Conservation (phyloP, 2,329 filamentous ascomycete genomes). For the Paraconiothyrium brasiliense region DNA sequence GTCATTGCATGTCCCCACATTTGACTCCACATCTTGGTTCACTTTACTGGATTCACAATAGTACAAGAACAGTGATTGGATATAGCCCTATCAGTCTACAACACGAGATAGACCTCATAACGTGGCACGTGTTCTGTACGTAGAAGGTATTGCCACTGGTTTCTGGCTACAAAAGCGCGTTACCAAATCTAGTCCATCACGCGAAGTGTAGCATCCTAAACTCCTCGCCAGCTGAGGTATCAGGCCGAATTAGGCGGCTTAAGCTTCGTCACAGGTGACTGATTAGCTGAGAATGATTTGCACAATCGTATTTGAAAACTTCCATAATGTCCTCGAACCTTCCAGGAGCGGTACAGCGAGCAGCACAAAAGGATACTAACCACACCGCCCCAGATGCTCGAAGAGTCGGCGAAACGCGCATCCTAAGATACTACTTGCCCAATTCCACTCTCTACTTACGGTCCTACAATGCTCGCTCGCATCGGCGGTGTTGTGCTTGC, state of each 20-base stretch:
- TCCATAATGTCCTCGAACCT: constrained; percentile 46
- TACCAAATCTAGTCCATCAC: not conserved
- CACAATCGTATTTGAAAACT: constrained; percentile 38
- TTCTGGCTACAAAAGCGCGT: constrained; percentile 48
- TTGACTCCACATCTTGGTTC: not conserved
- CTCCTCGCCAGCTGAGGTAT: constrained; percentile 36
- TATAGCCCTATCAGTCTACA: constrained; percentile 34
- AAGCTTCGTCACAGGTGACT: constrained; percentile 55
- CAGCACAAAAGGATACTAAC: constrained; percentile 22
- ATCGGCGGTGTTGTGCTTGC: constrained; percentile 57
- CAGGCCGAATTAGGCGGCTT: constrained; percentile 48
- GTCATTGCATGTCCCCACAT: not conserved
- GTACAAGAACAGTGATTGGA: constrained; percentile 4
- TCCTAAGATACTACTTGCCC: constrained; percentile 49
- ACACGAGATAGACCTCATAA: constrained; percentile 38
- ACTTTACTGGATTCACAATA: not conserved
- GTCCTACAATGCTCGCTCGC: constrained; percentile 28
- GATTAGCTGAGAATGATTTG: constrained; percentile 50
- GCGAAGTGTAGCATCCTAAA: not conserved
- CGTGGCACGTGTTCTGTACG: constrained; percentile 44
- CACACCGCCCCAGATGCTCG: constrained; percentile 27
- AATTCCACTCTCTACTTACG: constrained; percentile 31
- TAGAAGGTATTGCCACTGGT: constrained; percentile 45
- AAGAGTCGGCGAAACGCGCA: constrained; percentile 28
- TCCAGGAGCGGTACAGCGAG: not conserved